These are phyloP conservation scores for Verticillium nonalfalfae DNA, from an alignment of 2,329 filamentous ascomycete species.

Conservation along the genomic window DNA sequence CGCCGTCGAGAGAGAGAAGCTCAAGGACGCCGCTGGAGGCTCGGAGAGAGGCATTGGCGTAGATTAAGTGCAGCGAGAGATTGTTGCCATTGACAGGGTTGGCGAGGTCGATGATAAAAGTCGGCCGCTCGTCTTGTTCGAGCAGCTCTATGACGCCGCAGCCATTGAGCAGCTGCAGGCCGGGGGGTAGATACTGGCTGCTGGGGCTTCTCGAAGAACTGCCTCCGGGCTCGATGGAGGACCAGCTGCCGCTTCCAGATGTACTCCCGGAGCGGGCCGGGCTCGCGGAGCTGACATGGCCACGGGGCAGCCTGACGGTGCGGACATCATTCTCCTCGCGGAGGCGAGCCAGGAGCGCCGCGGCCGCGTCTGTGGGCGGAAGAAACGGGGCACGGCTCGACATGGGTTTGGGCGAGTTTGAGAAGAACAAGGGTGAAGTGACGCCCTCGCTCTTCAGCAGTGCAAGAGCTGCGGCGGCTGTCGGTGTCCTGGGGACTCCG, in stretches of 20 bases:
- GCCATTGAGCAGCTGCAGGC: slow-evolving; percentile 51
- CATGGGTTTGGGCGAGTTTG: slow-evolving; percentile 30
- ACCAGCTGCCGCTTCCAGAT: slow-evolving; percentile 37
- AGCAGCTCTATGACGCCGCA: slow-evolving; percentile 67
- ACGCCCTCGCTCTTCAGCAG: slow-evolving; percentile 24
- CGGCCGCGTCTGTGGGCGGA: slow-evolving; percentile 32
- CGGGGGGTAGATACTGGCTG: slow-evolving; percentile 35
- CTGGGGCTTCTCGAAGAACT: slow-evolving; percentile 44
- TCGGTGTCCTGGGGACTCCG: slow-evolving; percentile 14
- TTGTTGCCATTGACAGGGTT: slow-evolving; percentile 48
- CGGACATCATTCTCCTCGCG: slow-evolving; percentile 39
- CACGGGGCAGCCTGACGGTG: slow-evolving; percentile 49
- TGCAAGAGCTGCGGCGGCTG: slow-evolving; percentile 13
- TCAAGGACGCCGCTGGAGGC: slow-evolving; percentile 48
- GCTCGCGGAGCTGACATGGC: slow-evolving; percentile 41
- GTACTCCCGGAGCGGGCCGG: slow-evolving; percentile 43
- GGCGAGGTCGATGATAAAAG: slow-evolving; percentile 66
- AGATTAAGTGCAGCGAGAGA: slow-evolving; percentile 54
- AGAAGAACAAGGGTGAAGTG: slow-evolving; percentile 48
- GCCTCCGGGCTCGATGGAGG: slow-evolving; percentile 46
- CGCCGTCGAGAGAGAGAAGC: slow-evolving; percentile 45
- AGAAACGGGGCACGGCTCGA: slow-evolving; percentile 27
- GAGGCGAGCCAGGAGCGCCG: slow-evolving; percentile 39
- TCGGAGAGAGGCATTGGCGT: slow-evolving; percentile 62
- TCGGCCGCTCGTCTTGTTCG: slow-evolving; percentile 70